A percentile compares a stretch with the other conserved stretches of the same genome.
Evolutionary conservation across 331 rosid species (phyloP).

Genomic region (Prunus yedoensis): DNA sequence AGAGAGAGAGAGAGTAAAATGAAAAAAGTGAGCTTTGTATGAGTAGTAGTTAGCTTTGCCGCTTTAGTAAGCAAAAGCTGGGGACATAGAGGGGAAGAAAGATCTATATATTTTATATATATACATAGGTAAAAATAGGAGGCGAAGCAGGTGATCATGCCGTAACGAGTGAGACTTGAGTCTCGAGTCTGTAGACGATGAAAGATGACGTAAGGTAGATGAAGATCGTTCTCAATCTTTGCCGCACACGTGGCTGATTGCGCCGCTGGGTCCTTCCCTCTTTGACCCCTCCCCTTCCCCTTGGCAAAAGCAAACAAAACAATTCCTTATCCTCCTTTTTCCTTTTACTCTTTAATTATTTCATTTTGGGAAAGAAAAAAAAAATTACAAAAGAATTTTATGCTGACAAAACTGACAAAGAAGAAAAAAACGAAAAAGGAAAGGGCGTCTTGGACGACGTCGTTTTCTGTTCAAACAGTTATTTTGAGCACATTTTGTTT

Average conservation of each 20-base stretch:
- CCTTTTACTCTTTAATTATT: no score
- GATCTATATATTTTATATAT: no score
- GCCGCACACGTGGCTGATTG: conserved; percentile 18
- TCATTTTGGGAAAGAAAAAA: no score
- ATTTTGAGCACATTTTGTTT: no score
- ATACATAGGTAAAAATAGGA: conserved; percentile 19
- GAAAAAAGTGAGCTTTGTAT: conserved; percentile 32
- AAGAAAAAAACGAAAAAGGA: no score
- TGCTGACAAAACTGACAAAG: no score
- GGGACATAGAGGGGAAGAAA: conserved; percentile 17
- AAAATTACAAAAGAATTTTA: no score
- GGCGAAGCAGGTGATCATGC: conserved; percentile 32
- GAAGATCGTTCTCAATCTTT: conserved; percentile 11
- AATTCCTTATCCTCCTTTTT: no score
- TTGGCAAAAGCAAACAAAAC: no score
- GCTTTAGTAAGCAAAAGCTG: conserved; percentile 57
- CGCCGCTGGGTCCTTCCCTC: neutral
- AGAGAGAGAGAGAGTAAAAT: conserved; percentile 28
- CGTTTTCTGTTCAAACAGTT: no score
- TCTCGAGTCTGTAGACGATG: neutral
- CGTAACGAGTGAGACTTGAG: neutral
- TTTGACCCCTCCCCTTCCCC: no score
- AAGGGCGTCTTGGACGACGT: no score
- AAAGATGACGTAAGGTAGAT: neutral
- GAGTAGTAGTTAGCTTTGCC: conserved; percentile 59